phyloP scores from a whole-genome alignment of 306 rosid genomes.

The Sechiopsis laciniata region DNA sequence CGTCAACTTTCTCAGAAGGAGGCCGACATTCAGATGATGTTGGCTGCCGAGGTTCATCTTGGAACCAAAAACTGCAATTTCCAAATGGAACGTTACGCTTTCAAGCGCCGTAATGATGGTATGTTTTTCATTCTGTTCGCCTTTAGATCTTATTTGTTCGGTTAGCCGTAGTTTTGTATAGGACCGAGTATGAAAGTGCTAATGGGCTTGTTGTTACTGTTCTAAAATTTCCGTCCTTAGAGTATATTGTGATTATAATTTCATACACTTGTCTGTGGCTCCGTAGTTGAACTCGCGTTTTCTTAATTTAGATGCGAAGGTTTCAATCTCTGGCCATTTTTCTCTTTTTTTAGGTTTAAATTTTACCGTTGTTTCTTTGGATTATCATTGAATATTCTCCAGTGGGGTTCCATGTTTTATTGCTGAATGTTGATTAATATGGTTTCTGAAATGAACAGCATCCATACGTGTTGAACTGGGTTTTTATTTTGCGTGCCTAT shows the following conservation, averaged over 20 bases:
- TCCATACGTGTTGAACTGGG: neutral
- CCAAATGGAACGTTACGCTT: slow-evolving; percentile 82
- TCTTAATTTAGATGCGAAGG: neutral
- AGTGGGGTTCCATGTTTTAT: neutral
- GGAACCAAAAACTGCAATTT: slow-evolving; percentile 85
- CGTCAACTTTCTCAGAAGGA: slow-evolving; percentile 74
- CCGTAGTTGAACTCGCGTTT: neutral
- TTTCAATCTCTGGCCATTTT: neutral
- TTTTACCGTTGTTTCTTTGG: neutral
- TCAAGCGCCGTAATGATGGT: slow-evolving; percentile 91
- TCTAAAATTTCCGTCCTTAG: neutral
- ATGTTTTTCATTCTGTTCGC: neutral
- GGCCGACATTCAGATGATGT: slow-evolving; percentile 76
- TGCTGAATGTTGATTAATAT: neutral
- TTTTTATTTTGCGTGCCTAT: no score
- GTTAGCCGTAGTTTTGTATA: neutral
- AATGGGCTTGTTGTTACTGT: neutral
- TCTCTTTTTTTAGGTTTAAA: neutral
- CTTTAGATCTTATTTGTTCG: neutral
- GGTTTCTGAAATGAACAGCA: neutral
- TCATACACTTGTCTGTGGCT: neutral
- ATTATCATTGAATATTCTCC: neutral
- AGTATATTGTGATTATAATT: neutral
- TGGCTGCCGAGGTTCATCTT: slow-evolving; percentile 77
- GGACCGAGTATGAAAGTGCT: no score